Percentiles rank a stretch among this genome's conserved stretches.
Evolutionary conservation across 148 eudicot genomes (phyloP).

Genomic region (Camellia granthamiana): DNA sequence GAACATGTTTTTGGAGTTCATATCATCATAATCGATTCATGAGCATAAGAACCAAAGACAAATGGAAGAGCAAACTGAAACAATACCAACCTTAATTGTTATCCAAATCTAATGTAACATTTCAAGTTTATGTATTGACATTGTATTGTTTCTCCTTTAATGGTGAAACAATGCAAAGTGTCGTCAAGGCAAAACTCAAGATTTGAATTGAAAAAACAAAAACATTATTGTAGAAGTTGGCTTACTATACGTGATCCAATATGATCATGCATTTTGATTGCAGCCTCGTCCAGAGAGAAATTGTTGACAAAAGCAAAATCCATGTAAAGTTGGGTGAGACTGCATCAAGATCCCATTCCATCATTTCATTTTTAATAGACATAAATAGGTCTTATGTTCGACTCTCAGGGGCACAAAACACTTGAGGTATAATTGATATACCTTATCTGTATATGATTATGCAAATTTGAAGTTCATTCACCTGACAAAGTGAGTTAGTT

Average conservation of each 20-base stretch:
- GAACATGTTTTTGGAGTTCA: background rate
- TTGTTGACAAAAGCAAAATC: too few species aligned
- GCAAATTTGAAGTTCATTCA: too few species aligned
- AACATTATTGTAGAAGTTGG: background rate
- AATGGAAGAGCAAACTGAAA: background rate
- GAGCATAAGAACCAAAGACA: constrained; percentile 10
- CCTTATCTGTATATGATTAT: too few species aligned
- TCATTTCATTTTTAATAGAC: too few species aligned
- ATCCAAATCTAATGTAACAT: background rate
- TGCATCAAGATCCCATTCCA: too few species aligned
- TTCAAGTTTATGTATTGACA: background rate
- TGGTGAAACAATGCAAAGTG: background rate
- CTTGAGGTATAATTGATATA: too few species aligned
- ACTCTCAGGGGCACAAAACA: too few species aligned
- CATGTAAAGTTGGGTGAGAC: too few species aligned
- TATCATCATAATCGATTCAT: background rate
- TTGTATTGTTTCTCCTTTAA: background rate
- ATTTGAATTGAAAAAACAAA: background rate
- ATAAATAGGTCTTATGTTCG: too few species aligned
- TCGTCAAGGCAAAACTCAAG: background rate
- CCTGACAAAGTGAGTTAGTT: too few species aligned
- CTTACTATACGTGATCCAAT: background rate
- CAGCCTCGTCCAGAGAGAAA: too few species aligned
- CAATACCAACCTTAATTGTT: background rate
- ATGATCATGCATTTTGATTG: too few species aligned